Evolutionary conservation across 2,329 filamentous ascomycete genomes (phyloP), one percentile per base, ranked within the genome.

Genomic region (Botrytis tulipae): DNA sequence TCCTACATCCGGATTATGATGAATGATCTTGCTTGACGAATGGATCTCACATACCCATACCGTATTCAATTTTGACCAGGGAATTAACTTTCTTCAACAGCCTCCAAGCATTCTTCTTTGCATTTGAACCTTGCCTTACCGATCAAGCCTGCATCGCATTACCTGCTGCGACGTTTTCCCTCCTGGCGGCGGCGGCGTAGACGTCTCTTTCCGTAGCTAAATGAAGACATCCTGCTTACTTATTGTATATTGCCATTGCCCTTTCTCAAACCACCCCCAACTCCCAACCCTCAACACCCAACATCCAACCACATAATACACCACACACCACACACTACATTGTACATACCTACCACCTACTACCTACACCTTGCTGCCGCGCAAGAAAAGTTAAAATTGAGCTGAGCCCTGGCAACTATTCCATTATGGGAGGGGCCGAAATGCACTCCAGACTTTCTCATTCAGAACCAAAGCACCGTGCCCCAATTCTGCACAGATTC

Each of bases 111-210:
- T 59, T 62, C 60, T 66, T 72, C 60, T 72, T 59, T 72, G 70
- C 70, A 72, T 72, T 66, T 44, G 46, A 65, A 65, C 62, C 70
- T 44, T 72, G 60, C 70, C 8, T 66, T 72, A 59, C 70, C 70
- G 61, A 72, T 66, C 70, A 72, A 70, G 59, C 70, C 48, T 61
- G 60, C 70, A 72, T 57, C 44, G 60, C 70, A 72, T 72, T 46
- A 48, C 57, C 60, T 72, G 70, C 70, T 72, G 46, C 70, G 46
- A 72, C 70, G 70, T 72, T 72, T 72, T 57, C 40, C 51, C 46
- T 66, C 70, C 70, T 72, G 70, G 32, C 61, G 29, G 61, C 70
- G 70, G 59, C 69, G 57, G 61, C 70, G 70, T 72, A 46, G 61
- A 48, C 46, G 22, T 44, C 35, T 51, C 32, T 18, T 37, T n/a